These are phyloP conservation scores for Choanephora cucurbitarum DNA, from an alignment of 371 early-diverging fungal genomes.

Conservation along the genomic window DNA sequence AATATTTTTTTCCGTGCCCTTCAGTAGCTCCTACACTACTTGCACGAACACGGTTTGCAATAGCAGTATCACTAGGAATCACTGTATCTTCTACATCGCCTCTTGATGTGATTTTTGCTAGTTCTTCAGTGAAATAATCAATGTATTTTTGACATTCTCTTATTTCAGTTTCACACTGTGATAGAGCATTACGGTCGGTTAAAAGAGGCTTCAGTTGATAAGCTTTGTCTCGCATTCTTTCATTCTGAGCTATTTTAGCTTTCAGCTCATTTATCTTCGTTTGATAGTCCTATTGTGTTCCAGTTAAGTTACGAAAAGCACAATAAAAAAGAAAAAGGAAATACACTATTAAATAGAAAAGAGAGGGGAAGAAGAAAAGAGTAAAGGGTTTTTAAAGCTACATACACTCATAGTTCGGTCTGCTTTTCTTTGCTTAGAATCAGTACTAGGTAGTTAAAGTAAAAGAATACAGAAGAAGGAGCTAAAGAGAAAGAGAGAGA, in stretches of 20 bases:
- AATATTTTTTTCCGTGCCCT: slow-evolving; percentile 34
- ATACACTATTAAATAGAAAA: too few relatives aligned
- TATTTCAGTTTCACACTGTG: slow-evolving; percentile 80
- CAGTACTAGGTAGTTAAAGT: too few relatives aligned
- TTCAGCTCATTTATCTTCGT: slow-evolving; percentile 52
- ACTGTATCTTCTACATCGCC: slow-evolving; percentile 5
- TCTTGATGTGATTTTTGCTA: slow-evolving; percentile 33
- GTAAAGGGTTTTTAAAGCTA: background rate
- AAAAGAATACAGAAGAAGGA: too few relatives aligned
- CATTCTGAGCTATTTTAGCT: slow-evolving; percentile 67
- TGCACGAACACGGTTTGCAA: slow-evolving; percentile 23
- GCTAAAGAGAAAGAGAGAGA: too few relatives aligned
- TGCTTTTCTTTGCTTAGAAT: too few relatives aligned
- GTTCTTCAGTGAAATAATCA: slow-evolving; percentile 77
- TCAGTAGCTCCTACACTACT: slow-evolving; percentile 24
- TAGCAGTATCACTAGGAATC: slow-evolving; percentile 3
- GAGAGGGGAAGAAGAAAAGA: background rate
- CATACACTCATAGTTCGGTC: background rate
- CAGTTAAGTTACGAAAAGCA: too few relatives aligned
- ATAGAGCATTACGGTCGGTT: slow-evolving; percentile 65
- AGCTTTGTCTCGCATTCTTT: slow-evolving; percentile 70
- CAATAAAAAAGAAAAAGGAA: too few relatives aligned
- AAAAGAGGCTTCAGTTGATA: slow-evolving; percentile 66
- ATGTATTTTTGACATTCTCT: slow-evolving; percentile 81
- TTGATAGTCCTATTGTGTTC: slow-evolving; percentile 1